phyloP scores from a whole-genome alignment of 306 rosid species.

The Malus sieversii region DNA sequence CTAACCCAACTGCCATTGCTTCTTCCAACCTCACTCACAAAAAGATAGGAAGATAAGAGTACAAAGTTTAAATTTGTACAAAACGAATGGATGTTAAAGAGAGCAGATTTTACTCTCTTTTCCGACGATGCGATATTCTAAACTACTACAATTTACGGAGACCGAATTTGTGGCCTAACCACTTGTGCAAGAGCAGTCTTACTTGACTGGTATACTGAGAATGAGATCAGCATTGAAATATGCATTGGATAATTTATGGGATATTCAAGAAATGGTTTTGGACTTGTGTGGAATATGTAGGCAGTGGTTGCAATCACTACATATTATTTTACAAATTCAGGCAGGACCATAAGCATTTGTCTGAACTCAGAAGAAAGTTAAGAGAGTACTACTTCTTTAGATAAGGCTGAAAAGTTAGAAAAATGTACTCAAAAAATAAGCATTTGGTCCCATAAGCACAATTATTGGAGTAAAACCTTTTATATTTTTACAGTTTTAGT shows the following conservation, averaged over 20 bases:
- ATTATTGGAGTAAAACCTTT: not conserved
- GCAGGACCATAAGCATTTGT: not conserved
- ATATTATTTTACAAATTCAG: not conserved
- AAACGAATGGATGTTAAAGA: not conserved
- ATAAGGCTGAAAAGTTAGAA: not conserved
- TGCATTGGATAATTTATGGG: not conserved
- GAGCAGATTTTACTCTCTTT: no score
- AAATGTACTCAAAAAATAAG: not conserved
- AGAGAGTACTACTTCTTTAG: not conserved
- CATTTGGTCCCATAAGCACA: not conserved
- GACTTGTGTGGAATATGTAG: not conserved
- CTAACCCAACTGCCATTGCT: slow-evolving; percentile 46
- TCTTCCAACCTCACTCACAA: not conserved
- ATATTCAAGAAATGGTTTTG: not conserved
- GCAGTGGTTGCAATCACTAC: not conserved
- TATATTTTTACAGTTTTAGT: no score
- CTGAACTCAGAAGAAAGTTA: not conserved
- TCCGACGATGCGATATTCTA: no score
- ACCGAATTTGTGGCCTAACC: no score
- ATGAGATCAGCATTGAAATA: no score
- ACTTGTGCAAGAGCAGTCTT: not conserved
- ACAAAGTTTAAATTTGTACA: not conserved
- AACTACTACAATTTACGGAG: no score
- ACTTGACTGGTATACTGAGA: not conserved
- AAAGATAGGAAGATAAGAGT: not conserved